Base-by-base conservation (phyloP, 345 rosid genomes). In the Isatis tinctoria region DNA sequence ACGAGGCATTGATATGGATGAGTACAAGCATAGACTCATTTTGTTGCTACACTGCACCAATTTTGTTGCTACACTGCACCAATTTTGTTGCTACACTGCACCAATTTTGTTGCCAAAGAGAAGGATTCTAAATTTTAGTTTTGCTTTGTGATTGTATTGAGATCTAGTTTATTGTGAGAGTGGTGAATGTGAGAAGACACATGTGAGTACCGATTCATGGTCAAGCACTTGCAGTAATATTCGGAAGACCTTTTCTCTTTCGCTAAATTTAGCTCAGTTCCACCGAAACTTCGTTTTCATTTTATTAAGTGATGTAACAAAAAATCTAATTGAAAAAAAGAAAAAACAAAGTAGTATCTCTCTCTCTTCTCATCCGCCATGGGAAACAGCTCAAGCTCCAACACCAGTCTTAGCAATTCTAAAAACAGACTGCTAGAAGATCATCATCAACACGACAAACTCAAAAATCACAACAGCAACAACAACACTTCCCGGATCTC, bases 321-420 rank as follows among this genome's bases (percentile, higher is more conserved):
- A 48, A 63, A 69, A 40, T 69, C 40, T 52, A 20, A 26, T 18
- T 28, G 10, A 27, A 8, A 5, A 35, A 4, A 16, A 47, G 27
- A 36, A 18, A 26, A 60, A 59, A 37, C 20, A 51, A 18, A 28
- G 13, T 35, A 53, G 40, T 27, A 57, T 8, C 17, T 17, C n/a
- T 58, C 18, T 53, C 59, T 74, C 22, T 35, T 45, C 71, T 18
- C 48, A 22, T 61, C n/a, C 6, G 47, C 56, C 67, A 77, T 77
- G 80, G 80, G 76, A 57, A 77, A 66, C 44, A 72, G 56, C 48
- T 60, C 69, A 1, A 72, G 77, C 64, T 65, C 73, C 0, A 67
- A 63, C 61, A 70, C 48, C 40, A 72, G 22, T 53, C 33, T 65
- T 0, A 69, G 30, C 44, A 69, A 47, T 27, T 45, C 68, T n/a